Base-by-base conservation (phyloP, 2,329 filamentous ascomycete genomes). In the Cladorrhinum sp. region DNA sequence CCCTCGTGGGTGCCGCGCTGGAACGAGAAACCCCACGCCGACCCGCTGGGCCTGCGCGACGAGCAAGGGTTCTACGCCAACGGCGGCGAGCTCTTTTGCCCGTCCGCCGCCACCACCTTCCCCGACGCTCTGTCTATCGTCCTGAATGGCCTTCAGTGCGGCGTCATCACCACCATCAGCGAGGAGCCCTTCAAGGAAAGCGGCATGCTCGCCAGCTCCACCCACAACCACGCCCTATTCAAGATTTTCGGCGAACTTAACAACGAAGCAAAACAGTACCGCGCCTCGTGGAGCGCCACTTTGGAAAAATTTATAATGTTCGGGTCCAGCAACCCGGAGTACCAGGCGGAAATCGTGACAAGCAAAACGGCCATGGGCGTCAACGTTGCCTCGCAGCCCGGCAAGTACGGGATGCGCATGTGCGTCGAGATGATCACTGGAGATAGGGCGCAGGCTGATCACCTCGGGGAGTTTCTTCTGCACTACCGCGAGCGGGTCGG, bases 11-110 rank as follows among this genome's bases (percentile, higher is more conserved):
- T 65, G 3, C 63, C 61, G 9, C 57, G 48, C 36, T 65, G 63
- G 63, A 39, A 61, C 39, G 26, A 65, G 33, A n/a, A 61, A 16
- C 26, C 24, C 33, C 30, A 53, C 28, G 61, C 63, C 12, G 63
- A 65, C 52, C 61, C 63, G 3, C 54, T 65, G 16, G 61, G 48
- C 14, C 58, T 60, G 2, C 53, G 53, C 9, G 30, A 56, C 54
- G 58, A 60, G 49, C 61, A 65, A 23, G 63, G 61, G 7, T 65
- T 58, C 50, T 63, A 65, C 39, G 61, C 63, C 48, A 65, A 61
- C 55, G 58, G 55, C 30, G 61, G 63, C 10, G 58, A 65, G 24
- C 49, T 63, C 9, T 60, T 57, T 30, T 28, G 12, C 20, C 58
- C 58, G 33, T 55, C 54, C 28, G 50, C 54, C 23, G 42, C 48